Evolutionary conservation across 345 rosid genomes (phyloP).

Genomic region (Moricandia moricandioides): DNA sequence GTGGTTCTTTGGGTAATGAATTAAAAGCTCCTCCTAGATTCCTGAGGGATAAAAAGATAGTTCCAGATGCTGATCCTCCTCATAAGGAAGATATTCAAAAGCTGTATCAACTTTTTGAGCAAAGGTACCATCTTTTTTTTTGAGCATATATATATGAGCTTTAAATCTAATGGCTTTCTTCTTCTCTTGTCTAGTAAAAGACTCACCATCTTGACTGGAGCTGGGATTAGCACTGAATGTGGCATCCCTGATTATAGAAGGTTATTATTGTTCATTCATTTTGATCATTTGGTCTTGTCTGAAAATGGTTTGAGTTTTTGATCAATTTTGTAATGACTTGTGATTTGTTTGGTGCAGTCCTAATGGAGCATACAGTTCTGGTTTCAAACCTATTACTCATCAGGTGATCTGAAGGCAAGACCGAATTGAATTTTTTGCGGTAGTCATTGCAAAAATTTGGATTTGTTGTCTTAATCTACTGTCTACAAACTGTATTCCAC

Average conservation of each 20-base stretch:
- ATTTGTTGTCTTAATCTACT: background rate
- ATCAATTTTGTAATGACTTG: background rate
- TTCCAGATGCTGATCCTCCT: conserved; percentile 89
- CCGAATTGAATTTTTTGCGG: background rate
- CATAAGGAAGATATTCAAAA: conserved; percentile 48
- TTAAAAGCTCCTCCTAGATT: conserved; percentile 35
- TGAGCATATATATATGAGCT: background rate
- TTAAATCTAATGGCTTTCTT: background rate
- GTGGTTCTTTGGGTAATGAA: conserved; percentile 35
- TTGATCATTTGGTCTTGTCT: background rate
- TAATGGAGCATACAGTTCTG: conserved; percentile 95
- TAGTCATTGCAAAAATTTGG: background rate
- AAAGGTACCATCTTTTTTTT: conserved; percentile 40
- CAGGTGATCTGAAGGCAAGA: conserved; percentile 87
- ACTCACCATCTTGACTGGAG: conserved; percentile 80
- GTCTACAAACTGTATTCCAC: conserved; percentile 9
- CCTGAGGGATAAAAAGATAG: conserved; percentile 55
- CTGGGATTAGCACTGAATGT: conserved; percentile 91
- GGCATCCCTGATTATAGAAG: conserved; percentile 99
- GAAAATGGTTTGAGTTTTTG: background rate
- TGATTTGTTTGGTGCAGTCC: conserved; percentile 52
- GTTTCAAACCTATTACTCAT: conserved; percentile 92
- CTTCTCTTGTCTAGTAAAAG: conserved; percentile 47
- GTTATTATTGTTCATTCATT: conserved; percentile 35
- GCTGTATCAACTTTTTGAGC: conserved; percentile 62